These are phyloP conservation scores for Lasiosphaeria hispida DNA, from an alignment of 495 filamentous ascomycete species.

Conservation along the genomic window DNA sequence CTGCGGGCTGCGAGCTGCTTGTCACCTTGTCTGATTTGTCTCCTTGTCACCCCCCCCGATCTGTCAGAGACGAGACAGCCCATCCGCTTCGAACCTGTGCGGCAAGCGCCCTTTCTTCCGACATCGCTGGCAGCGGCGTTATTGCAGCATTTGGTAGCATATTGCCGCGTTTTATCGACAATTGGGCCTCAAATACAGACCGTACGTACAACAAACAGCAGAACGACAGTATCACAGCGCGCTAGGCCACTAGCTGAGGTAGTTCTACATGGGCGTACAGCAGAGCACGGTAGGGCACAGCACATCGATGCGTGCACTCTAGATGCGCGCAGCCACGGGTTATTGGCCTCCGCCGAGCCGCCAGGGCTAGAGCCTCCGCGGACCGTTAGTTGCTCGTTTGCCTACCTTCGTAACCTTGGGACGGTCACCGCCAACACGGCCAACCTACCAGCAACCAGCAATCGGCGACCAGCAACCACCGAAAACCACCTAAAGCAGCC, in stretches of 20 bases:
- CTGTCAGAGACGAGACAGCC: not conserved
- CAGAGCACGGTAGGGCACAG: constrained; percentile 9
- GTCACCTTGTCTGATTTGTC: not conserved
- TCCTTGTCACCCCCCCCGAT: too few species aligned
- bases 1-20: not conserved
- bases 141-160: not conserved
- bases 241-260: too few species aligned
- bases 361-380: constrained; percentile 14
- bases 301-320: constrained; percentile 8
- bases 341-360: constrained; percentile 21
- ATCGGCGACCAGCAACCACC: not conserved
- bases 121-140: constrained; percentile 18
- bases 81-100: not conserved
- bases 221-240: too few species aligned
- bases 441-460: constrained; percentile 20
- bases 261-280: not conserved
- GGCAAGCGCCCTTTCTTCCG: constrained; percentile 15
- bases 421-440: constrained; percentile 37
- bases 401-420: constrained; percentile 17
- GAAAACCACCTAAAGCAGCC: not conserved
- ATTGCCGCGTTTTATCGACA: too few species aligned
- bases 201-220: too few species aligned
- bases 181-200: too few species aligned
- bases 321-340: constrained; percentile 5
- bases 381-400: constrained; percentile 21